A percentile compares a stretch with the other conserved stretches of the same genome.
phyloP scores from a whole-genome alignment of 163 green algal species.

The Coccomyxa subellipsoidea region DNA sequence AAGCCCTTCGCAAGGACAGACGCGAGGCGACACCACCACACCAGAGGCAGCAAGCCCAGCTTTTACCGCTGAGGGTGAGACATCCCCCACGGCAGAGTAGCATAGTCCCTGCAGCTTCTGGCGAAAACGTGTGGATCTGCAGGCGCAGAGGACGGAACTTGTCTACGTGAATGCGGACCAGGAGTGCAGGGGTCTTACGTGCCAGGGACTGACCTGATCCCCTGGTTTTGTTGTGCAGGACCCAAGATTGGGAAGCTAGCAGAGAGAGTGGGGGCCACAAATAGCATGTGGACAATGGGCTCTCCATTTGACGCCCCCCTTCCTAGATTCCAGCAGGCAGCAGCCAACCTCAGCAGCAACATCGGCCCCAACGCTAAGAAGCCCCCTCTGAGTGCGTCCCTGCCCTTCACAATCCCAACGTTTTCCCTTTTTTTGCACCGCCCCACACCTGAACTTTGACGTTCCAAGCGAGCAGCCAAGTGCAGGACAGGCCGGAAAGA shows the following conservation, averaged over 20 bases:
- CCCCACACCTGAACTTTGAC: not conserved
- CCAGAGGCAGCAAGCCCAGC: too few relatives aligned
- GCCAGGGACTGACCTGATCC: not conserved
- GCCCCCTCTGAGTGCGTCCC: not conserved
- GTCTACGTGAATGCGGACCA: too few relatives aligned
- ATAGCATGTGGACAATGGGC: not conserved
- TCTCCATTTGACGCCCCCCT: conserved; percentile 3
- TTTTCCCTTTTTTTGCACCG: not conserved
- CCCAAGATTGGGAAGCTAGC: not conserved
- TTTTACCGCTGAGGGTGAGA: too few relatives aligned
- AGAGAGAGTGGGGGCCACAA: not conserved
- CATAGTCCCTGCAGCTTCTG: too few relatives aligned
- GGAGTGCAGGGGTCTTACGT: too few relatives aligned
- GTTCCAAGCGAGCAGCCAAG: too few relatives aligned
- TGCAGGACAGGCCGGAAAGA: too few relatives aligned
- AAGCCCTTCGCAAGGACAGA: too few relatives aligned
- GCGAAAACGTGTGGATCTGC: too few relatives aligned
- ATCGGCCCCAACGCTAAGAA: not conserved
- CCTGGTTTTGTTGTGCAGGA: not conserved
- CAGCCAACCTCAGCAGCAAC: not conserved
- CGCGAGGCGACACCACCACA: too few relatives aligned
- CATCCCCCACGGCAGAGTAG: too few relatives aligned
- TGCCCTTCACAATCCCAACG: not conserved
- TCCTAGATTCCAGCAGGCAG: not conserved
- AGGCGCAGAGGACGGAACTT: too few relatives aligned